These are phyloP conservation scores for Saccharomycodes ludwigii DNA, from an alignment of 805 yeast genomes.

Conservation along the genomic window DNA sequence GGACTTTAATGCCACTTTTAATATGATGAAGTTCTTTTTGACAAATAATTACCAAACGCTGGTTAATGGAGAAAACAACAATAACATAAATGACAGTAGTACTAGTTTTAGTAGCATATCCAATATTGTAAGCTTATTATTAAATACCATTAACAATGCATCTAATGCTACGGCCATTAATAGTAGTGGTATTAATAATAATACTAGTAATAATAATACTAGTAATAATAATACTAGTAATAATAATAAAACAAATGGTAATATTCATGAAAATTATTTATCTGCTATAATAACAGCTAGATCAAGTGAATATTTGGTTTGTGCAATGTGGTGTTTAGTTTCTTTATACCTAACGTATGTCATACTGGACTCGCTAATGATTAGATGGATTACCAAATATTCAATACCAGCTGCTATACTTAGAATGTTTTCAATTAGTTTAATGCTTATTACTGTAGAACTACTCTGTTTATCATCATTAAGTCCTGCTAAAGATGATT, in stretches of 20 bases:
- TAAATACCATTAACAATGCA: neutral
- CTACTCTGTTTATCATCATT: conserved; percentile 54
- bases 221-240: conserved; percentile 14
- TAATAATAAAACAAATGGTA: conserved; percentile 16
- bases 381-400: conserved; percentile 88
- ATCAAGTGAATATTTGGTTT: conserved; percentile 65
- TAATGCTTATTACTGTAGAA: conserved; percentile 58
- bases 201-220: conserved; percentile 14
- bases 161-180: conserved; percentile 1
- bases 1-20: too few species aligned
- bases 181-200: neutral
- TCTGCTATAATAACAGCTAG: conserved; percentile 42
- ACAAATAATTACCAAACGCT: too few species aligned
- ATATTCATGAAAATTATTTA: conserved; percentile 16
- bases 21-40: too few species aligned
- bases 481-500: conserved; percentile 41
- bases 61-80: too few species aligned
- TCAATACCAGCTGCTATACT: conserved; percentile 80
- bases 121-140: conserved; percentile 3
- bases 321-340: conserved; percentile 89
- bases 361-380: conserved; percentile 78
- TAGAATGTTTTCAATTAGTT: conserved; percentile 72
- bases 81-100: too few species aligned
- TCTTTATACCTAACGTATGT: conserved; percentile 75
- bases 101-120: too few species aligned